A percentile compares a stretch with the other conserved stretches of the same genome.
These are phyloP conservation scores for Kodamaea neixiangensis DNA, from an alignment of 805 yeast species.

Conservation along the genomic window DNA sequence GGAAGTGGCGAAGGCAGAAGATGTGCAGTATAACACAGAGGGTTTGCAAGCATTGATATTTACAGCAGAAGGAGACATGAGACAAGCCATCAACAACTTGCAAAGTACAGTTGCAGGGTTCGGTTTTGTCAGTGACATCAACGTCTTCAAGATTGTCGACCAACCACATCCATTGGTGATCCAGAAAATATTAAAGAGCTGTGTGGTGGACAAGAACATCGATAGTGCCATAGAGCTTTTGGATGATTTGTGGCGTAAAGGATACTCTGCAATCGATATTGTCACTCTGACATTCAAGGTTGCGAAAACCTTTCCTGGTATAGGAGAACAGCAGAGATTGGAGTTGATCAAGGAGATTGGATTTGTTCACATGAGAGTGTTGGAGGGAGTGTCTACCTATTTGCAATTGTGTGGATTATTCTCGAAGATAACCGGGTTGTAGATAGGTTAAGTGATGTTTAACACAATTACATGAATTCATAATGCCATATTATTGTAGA, in stretches of 20 bases:
- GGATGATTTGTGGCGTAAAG: conserved; percentile 78
- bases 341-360: conserved; percentile 87
- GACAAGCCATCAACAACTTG: conserved; percentile 93
- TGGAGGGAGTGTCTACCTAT: conserved; percentile 90
- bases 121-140: conserved; percentile 84
- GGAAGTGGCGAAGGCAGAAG: conserved; percentile 68
- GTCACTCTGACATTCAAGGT: conserved; percentile 90
- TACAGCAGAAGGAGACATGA: conserved; percentile 98
- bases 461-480: neutral
- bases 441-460: neutral
- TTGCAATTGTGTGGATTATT: conserved; percentile 84
- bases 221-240: conserved; percentile 68
- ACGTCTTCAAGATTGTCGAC: conserved; percentile 93
- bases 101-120: conserved; percentile 96
- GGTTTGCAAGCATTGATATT: conserved; percentile 92
- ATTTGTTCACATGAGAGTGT: conserved; percentile 83
- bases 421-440: conserved; percentile 50
- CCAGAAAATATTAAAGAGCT: conserved; percentile 55
- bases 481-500: neutral
- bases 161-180: conserved; percentile 93
- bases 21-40: conserved; percentile 78
- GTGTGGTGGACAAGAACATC: conserved; percentile 43
- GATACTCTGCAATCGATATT: conserved; percentile 91
- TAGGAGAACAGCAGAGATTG: conserved; percentile 68
- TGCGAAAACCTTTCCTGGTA: conserved; percentile 68